Base-by-base conservation (phyloP, 1,284 basidiomycete species). In the Cystobasidium slooffiae region DNA sequence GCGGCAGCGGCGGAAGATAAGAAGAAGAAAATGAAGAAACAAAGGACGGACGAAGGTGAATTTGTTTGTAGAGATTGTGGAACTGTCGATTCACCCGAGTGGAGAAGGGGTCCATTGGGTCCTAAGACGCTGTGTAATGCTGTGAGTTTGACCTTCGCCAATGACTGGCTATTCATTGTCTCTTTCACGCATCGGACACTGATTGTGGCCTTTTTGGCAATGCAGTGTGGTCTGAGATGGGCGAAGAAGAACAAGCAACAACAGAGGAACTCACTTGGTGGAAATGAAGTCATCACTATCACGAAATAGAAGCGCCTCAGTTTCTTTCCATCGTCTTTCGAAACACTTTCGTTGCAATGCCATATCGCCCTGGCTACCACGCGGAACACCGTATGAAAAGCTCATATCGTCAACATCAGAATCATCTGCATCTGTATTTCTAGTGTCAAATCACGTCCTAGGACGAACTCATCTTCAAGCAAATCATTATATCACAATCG, bases 91-190 rank as follows among this genome's bases (percentile, higher is more conserved):
- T 75, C 72, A 3, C 72, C 79, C 47, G 76, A 66, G 44, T 72
- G 76, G 75, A 76, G 74, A 3, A 80, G 92, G 89, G 91, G 91
- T 20, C 91, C 91, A 0, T 85, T 85, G 74, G 91, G 91, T 47
- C 90, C 91, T 1, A 93, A 93, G 83, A 93, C 91, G 14, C 83
- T 93, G 12, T 93, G 91, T 83, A 93, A 93, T 80, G 91, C 91
- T 1, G 77, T 77, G 70, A 44, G 77, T 62, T 16, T 18, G n/a
- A n/a, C n/a, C n/a, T 8, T 20, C 14, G 5, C 46, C 4, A 10
- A 24, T 7, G 14, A 52, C 7, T n/a, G 22, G 10, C 24, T 7
- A 24, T 41, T 58, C 8, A 24, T 7, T 10, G 55, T 41, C 20
- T 61, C 61, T 41, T 46, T 44, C 44, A 20, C 18, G 7, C 58